phyloP scores from a whole-genome alignment of 1,139 yeast species.

The Diutina scorzettiae region DNA sequence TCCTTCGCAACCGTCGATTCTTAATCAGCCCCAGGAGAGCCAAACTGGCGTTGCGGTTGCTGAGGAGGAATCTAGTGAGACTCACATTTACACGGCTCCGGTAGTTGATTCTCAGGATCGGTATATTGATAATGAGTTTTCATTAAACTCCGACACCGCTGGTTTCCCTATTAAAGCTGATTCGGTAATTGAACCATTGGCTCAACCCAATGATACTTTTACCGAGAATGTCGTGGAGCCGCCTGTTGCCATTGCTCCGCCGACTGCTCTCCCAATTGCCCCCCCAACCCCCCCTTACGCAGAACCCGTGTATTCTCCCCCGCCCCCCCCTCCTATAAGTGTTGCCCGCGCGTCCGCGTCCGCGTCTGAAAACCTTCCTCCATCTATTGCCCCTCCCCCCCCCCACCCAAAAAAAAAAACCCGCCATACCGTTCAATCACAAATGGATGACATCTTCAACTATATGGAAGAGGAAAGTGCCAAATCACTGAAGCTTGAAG shows the following conservation, averaged over 20 bases:
- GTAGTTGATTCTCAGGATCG: too few relatives aligned
- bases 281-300: neutral
- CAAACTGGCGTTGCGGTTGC: too few relatives aligned
- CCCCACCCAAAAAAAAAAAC: neutral
- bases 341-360: neutral
- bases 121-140: too few relatives aligned
- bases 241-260: neutral
- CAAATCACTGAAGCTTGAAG: neutral
- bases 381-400: neutral
- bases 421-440: neutral
- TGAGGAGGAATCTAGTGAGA: too few relatives aligned
- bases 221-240: neutral
- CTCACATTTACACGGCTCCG: too few relatives aligned
- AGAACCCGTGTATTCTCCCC: too few relatives aligned
- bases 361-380: neutral
- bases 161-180: neutral
- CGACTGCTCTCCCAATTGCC: neutral
- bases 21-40: too few relatives aligned
- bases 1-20: neutral
- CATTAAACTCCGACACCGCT: too few relatives aligned
- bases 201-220: too few relatives aligned
- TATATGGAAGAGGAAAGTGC: slow-evolving; percentile 4
- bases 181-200: too few relatives aligned
- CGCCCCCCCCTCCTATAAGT: neutral
- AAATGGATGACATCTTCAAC: neutral